phyloP scores from a whole-genome alignment of 768 basidiomycete species.

The Sporobolomyces roseus region DNA sequence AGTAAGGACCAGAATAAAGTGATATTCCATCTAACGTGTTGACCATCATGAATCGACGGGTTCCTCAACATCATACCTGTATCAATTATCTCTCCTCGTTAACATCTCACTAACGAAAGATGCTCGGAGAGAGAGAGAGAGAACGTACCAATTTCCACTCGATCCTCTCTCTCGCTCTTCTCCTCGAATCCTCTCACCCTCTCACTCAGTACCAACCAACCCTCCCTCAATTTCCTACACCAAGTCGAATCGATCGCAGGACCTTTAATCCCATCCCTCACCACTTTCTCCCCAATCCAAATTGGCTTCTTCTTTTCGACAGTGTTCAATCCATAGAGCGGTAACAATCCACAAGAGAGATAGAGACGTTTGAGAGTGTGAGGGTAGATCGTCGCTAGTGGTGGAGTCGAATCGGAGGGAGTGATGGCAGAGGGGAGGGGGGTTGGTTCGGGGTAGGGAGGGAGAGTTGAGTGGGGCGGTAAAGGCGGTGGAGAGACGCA shows the following conservation, averaged over 20 bases:
- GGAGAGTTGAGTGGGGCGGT: conserved; percentile 2
- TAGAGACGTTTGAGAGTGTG: conserved; percentile 62
- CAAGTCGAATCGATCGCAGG: conserved; percentile 5
- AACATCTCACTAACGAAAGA: no score
- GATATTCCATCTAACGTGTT: conserved; percentile 34
- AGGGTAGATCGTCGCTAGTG: conserved; percentile 48
- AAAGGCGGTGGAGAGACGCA: conserved; percentile 3
- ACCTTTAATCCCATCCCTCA: conserved; percentile 74
- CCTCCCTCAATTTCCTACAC: conserved; percentile 18
- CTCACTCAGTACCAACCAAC: conserved; percentile 36
- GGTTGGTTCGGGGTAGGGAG: conserved; percentile 20
- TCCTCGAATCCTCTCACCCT: conserved; percentile 39
- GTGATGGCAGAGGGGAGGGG: conserved; percentile 13
- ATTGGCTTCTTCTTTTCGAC: conserved; percentile 63
- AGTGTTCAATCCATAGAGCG: conserved; percentile 62
- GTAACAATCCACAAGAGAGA: conserved; percentile 71
- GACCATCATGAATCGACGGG: conserved; percentile 61
- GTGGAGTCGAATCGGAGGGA: conserved; percentile 54
- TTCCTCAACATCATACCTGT: conserved; percentile 62
- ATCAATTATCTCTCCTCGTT: no score
- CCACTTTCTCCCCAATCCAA: conserved; percentile 62
- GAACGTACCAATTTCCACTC: conserved; percentile 30
- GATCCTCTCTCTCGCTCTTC: conserved; percentile 16
- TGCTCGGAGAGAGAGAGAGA: background rate
- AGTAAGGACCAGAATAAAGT: conserved; percentile 33